Evolutionary conservation across 2,329 filamentous ascomycete genomes (phyloP), one percentile per base, ranked within the genome.

Genomic region (Pseudogymnoascus sp.): DNA sequence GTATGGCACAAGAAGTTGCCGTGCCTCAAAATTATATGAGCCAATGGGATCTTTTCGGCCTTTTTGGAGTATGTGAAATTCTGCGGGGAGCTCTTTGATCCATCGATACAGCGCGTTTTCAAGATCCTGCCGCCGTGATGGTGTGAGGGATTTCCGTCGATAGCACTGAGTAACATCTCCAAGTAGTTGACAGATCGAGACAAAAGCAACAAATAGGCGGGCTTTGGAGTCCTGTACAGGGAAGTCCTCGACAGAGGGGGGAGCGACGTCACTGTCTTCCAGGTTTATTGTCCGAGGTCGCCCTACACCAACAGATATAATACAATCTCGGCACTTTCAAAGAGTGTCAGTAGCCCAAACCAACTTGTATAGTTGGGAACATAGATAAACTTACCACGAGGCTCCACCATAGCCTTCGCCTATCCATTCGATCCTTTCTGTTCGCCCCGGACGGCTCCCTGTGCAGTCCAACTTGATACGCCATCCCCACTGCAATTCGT

Each of bases 401-500:
- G 15, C 74, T 75, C 76, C 76, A 78, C 75, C 75, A 78, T 7
- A 78, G 67, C 54, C 75, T 69, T 59, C 71, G 72, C 57, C 75
- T 69, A 9, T 76, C 62, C 5, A 70, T 66, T 17, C 72, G 71
- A 63, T 77, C 72, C 24, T 68, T 64, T 58, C 70, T 71, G 17
- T 61, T 37, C 15, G 29, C 35, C 4, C 66, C 67, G 3, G 65
- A 65, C 2, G 75, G 75, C 59, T 78, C 75, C 40, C 73, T 71
- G 62, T 78, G 76, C n/a, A 78, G 67, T 3, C 76, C 75, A 61
- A 77, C 70, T 61, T 78, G 76, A 67, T 77, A 75, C 1, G 75
- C 75, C 26, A 78, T 65, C 1, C 74, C 75, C 17, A 75, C 72
- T 37, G 74, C 74, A 26, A 77, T 73, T 21, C 74, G 71, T 31